Percentiles rank a stretch among this genome's conserved stretches.
phyloP scores from a whole-genome alignment of 345 rosid species.

The Linum lewisii region DNA sequence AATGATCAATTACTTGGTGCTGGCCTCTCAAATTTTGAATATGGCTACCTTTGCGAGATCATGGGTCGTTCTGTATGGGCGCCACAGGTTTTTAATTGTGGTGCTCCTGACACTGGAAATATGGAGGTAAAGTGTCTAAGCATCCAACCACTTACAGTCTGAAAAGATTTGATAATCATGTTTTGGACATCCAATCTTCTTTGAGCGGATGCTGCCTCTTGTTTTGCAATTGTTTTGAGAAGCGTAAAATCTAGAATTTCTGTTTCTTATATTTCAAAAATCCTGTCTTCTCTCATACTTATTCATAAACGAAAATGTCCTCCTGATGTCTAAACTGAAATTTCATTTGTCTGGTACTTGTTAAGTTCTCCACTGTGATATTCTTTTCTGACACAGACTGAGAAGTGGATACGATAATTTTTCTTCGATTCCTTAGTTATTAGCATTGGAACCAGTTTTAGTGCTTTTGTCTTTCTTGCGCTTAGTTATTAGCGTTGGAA shows the following conservation, averaged over 20 bases:
- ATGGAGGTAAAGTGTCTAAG: constrained; percentile 65
- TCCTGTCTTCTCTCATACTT: too few species aligned
- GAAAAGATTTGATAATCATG: constrained; percentile 1
- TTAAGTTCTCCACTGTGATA: not conserved
- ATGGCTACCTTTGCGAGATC: constrained; percentile 95
- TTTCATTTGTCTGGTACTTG: not conserved
- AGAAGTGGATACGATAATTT: not conserved
- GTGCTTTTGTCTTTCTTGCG: not conserved
- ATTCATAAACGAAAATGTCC: too few species aligned
- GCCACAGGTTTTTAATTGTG: constrained; percentile 91
- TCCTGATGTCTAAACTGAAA: not conserved
- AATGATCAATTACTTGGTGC: constrained; percentile 60
- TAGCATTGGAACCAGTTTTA: not conserved
- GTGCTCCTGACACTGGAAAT: constrained; percentile 99
- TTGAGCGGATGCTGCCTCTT: not conserved
- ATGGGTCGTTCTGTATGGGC: constrained; percentile 97
- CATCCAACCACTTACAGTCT: constrained; percentile 1
- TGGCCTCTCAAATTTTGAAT: constrained; percentile 92
- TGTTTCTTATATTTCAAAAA: too few species aligned
- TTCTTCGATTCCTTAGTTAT: not conserved
- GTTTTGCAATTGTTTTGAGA: too few species aligned
- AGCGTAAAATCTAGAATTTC: too few species aligned
- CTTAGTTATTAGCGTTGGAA: too few species aligned
- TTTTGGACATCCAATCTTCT: not conserved
- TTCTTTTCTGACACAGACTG: not conserved